A percentile compares a stretch with the other conserved stretches of the same genome.
These are phyloP conservation scores for Candida smagusa DNA, from an alignment of 1,139 yeast genomes.

Conservation along the genomic window DNA sequence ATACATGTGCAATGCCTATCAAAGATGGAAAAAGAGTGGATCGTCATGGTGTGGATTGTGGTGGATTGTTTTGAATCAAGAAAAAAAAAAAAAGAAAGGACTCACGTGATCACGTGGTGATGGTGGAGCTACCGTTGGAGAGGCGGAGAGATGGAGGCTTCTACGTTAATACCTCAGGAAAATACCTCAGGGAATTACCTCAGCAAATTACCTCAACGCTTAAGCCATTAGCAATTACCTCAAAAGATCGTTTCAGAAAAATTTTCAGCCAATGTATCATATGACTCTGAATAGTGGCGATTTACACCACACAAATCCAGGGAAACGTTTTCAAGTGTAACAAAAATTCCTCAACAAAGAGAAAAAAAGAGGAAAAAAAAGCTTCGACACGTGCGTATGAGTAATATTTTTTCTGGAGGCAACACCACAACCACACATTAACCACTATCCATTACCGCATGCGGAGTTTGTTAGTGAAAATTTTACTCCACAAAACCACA, in stretches of 20 bases:
- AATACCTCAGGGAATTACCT: no score
- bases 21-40: conserved; percentile 82
- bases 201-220: no score
- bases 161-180: no score
- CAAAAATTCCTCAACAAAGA: not conserved
- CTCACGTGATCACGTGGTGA: not conserved
- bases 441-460: not conserved
- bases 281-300: no score
- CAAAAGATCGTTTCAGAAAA: no score
- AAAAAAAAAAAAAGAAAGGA: not conserved
- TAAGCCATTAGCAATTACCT: no score
- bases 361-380: not conserved
- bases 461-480: conserved; percentile 3
- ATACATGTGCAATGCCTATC: conserved; percentile 87
- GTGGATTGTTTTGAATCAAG: not conserved
- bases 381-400: not conserved
- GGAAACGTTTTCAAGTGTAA: no score
- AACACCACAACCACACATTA: conserved; percentile 1
- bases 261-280: no score
- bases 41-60: conserved; percentile 13
- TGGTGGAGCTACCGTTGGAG: not conserved
- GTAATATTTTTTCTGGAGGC: not conserved
- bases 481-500: conserved; percentile 10
- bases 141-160: not conserved
- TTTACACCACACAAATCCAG: no score